Evolutionary conservation across 768 basidiomycete genomes (phyloP).

Genomic region (Tulasnella calospora): DNA sequence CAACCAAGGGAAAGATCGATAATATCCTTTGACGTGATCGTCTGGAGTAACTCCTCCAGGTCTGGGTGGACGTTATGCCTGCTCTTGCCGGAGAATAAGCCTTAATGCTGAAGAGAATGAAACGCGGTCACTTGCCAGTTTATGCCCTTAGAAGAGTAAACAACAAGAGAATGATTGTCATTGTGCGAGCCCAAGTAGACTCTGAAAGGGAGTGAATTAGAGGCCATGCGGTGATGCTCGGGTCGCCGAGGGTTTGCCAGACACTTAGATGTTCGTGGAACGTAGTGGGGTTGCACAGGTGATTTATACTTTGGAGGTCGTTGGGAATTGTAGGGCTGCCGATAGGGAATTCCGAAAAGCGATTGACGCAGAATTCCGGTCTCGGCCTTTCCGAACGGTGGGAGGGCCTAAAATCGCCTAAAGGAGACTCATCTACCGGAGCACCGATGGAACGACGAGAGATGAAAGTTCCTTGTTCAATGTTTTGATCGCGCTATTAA

Average conservation of each 20-base stretch:
- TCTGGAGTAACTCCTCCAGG: neutral
- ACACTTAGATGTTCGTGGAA: too few species aligned
- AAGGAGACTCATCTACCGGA: neutral
- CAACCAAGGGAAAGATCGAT: neutral
- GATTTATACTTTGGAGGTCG: neutral
- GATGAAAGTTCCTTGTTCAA: neutral
- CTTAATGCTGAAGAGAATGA: neutral
- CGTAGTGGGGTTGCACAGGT: neutral
- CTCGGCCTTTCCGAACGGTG: neutral
- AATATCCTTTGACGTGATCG: neutral
- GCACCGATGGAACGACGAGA: neutral
- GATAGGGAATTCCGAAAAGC: neutral
- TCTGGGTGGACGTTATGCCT: neutral
- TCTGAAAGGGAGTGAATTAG: neutral
- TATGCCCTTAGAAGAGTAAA: neutral
- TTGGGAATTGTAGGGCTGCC: neutral
- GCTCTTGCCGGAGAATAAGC: neutral
- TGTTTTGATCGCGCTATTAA: too few species aligned
- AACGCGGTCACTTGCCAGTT: neutral
- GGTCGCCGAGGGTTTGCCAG: neutral
- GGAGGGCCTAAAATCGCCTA: neutral
- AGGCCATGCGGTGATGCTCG: neutral
- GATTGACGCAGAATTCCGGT: neutral
- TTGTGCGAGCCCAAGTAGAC: neutral
- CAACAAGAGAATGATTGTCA: neutral